A percentile compares a stretch with the other conserved stretches of the same genome.
These are phyloP conservation scores for Penicillium sp. DNA, from an alignment of 2,329 filamentous ascomycete species.

Conservation along the genomic window DNA sequence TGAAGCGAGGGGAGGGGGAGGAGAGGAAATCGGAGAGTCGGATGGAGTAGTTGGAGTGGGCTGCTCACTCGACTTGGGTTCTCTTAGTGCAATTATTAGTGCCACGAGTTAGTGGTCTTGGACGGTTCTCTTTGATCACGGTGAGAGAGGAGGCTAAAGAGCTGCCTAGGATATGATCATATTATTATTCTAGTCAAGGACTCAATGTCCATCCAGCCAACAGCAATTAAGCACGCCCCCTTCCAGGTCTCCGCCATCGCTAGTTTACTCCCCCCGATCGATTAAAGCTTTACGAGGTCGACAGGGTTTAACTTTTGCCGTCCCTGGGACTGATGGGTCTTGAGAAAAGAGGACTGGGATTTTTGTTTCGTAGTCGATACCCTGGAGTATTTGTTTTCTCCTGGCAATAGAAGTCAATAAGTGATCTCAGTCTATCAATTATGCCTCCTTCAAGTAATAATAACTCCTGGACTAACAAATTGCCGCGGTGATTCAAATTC, in stretches of 20 bases:
- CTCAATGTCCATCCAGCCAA: constrained; percentile 6
- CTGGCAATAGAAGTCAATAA: background rate
- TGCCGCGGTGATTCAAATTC: background rate
- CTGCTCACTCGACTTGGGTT: background rate
- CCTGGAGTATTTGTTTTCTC: background rate
- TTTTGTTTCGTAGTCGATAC: background rate
- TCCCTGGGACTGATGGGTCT: background rate
- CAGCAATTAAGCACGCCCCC: constrained; percentile 9
- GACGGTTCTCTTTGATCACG: background rate
- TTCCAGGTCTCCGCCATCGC: constrained; percentile 8
- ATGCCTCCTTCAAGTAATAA: too few species aligned
- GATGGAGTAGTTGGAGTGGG: background rate
- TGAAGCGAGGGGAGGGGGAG: constrained; percentile 13
- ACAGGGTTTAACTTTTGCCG: background rate
- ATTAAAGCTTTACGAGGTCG: constrained; percentile 8
- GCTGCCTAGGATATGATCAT: background rate
- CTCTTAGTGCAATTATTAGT: background rate
- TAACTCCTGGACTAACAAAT: background rate
- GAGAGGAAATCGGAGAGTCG: background rate
- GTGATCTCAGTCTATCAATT: too few species aligned
- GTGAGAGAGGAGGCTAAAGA: background rate
- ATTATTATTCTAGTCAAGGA: background rate
- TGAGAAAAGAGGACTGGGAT: background rate
- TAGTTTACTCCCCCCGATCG: constrained; percentile 9
- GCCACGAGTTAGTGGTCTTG: background rate